Base-by-base conservation (phyloP, 73 alveolate genomes). In the Blepharisma stoltei region DNA sequence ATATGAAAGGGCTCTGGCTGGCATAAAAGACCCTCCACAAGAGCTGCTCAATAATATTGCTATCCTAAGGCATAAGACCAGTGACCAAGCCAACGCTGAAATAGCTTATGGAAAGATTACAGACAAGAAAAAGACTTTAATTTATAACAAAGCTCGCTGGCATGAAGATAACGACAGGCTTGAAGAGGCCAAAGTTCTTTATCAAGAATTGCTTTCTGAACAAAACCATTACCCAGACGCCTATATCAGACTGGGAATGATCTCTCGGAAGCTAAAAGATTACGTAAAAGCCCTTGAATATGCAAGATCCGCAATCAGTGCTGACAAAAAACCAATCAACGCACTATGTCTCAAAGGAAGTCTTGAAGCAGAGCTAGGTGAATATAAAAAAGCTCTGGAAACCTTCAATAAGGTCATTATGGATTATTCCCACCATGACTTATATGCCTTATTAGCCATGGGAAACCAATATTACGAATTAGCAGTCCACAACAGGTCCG, bases 191-290 rank as follows among this genome's bases (percentile, higher is more conserved):
- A 48, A 69, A 11, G 81, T 6, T 3, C 77, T 80, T 32, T 80
- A 80, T 54, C 83, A 83, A 77, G 32, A 50, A 43, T 68, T 86
- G n/a, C 27, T 69, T 9, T 9, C 66, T 54, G 82, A 76, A 6
- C 82, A 76, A 37, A 85, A 90, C 7, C 48, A 68, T 37, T 86
- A 86, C 52, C 70, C 71, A 7, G 94, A 86, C 65, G 94, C 94
- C 7, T 83, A 80, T 54, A 25, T 86, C 38, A 82, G 94, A 76
- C 89, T 83, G 7, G 90, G 81, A 45, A 71, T 83, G 67, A 54
- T 86, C 9, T 85, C 85, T 8, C 77, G 77, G 60, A 54, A 83
- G 54, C 76, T 84, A 68, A 87, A 87, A 7, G 81, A 84, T 54
- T 47, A 41, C 38, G 53, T 54, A 18, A 47, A 81, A 43, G 90